Percentiles rank a stretch among this genome's conserved stretches.
Conservation (phyloP, 495 filamentous ascomycete genomes). For the Pyronema omphalodes region DNA sequence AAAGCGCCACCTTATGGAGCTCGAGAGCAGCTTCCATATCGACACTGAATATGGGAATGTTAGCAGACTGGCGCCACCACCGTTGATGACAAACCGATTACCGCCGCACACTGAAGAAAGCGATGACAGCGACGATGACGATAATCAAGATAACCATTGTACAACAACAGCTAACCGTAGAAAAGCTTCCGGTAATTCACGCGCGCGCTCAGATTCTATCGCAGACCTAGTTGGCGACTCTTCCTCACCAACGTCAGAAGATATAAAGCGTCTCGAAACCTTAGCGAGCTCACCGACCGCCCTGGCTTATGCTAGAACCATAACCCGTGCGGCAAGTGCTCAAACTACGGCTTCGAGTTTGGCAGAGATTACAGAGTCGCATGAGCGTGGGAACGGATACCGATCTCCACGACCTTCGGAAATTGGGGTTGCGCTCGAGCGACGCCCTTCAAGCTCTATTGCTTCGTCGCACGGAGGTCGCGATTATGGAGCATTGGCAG, state of each 20-base stretch:
- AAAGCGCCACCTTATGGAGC: slow-evolving; percentile 15
- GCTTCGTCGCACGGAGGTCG: slow-evolving; percentile 10
- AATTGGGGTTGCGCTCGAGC: slow-evolving; percentile 16
- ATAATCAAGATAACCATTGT: not conserved
- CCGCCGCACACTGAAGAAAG: not conserved
- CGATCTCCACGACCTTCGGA: slow-evolving; percentile 8
- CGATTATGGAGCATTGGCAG: not conserved
- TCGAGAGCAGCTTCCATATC: slow-evolving; percentile 20
- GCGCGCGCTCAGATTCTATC: not conserved
- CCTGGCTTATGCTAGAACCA: not conserved
- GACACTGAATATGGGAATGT: slow-evolving; percentile 2
- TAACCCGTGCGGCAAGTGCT: not conserved
- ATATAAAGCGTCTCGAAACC: not conserved
- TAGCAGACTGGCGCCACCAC: not conserved
- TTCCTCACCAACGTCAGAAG: not conserved
- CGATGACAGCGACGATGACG: not conserved
- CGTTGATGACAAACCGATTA: not conserved
- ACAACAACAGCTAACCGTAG: too few relatives aligned
- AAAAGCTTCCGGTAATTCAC: not conserved
- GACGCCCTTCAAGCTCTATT: slow-evolving; percentile 10
- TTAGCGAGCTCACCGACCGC: slow-evolving; percentile 1
- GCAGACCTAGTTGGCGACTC: not conserved
- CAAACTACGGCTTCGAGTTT: not conserved
- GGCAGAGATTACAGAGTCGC: not conserved
- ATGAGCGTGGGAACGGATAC: not conserved